These are phyloP conservation scores for Naganishia cerealis DNA, from an alignment of 1,284 basidiomycete species.

Conservation along the genomic window DNA sequence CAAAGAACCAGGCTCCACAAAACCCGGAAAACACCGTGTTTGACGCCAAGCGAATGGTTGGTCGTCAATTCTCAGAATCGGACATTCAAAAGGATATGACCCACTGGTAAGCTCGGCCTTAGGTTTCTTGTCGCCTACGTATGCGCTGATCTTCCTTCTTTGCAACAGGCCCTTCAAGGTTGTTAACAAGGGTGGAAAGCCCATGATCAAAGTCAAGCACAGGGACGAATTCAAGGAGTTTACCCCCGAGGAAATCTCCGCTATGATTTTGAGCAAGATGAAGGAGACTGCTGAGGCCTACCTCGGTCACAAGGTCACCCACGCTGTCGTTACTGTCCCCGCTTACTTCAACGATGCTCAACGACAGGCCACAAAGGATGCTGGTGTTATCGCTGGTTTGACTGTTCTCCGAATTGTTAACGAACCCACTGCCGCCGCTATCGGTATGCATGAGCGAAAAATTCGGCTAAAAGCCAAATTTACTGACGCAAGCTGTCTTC, in stretches of 20 bases:
- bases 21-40: slow-evolving; percentile 67
- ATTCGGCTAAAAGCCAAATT: not conserved
- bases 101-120: slow-evolving; percentile 63
- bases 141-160: not conserved
- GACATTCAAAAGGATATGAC: slow-evolving; percentile 70
- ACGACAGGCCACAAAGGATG: slow-evolving; percentile 98
- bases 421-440: slow-evolving; percentile 94
- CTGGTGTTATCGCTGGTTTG: slow-evolving; percentile 93
- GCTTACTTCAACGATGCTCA: slow-evolving; percentile 99
- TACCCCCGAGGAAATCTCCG: slow-evolving; percentile 60
- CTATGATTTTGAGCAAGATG: slow-evolving; percentile 97
- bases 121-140: not conserved
- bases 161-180: slow-evolving; percentile 73
- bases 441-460: slow-evolving; percentile 44
- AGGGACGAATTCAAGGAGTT: slow-evolving; percentile 82
- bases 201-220: slow-evolving; percentile 84
- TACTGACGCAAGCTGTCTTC: slow-evolving; percentile 48
- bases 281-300: slow-evolving; percentile 99
- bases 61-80: slow-evolving; percentile 75
- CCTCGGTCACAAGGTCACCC: slow-evolving; percentile 91
- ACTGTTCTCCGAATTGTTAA: slow-evolving; percentile 97
- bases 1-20: slow-evolving; percentile 63
- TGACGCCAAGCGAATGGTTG: slow-evolving; percentile 87
- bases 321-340: slow-evolving; percentile 96
- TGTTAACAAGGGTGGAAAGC: slow-evolving; percentile 78